phyloP scores from a whole-genome alignment of 2,329 filamentous ascomycete genomes.

The Scytalidium lignicola region DNA sequence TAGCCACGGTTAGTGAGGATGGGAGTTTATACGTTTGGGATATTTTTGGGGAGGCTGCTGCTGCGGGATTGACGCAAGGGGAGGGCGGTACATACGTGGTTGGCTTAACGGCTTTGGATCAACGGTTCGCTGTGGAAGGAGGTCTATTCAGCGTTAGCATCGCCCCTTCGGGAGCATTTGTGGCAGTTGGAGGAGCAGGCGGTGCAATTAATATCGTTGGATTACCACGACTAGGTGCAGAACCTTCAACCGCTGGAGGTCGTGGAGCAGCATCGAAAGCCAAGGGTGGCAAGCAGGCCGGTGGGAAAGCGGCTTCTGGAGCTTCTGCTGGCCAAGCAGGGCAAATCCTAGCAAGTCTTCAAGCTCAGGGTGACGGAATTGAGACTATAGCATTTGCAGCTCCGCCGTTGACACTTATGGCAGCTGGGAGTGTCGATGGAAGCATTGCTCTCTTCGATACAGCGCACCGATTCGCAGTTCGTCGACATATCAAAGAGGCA shows the following conservation, averaged over 20 bases:
- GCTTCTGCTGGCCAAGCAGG: constrained; percentile 49
- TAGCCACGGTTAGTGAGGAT: constrained; percentile 88
- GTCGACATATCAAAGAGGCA: constrained; percentile 73
- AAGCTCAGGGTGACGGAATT: constrained; percentile 73
- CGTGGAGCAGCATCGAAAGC: constrained; percentile 17
- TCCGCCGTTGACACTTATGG: constrained; percentile 47
- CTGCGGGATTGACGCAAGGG: constrained; percentile 51
- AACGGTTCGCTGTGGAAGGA: constrained; percentile 87
- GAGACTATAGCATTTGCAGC: constrained; percentile 69
- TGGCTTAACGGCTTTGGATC: constrained; percentile 72
- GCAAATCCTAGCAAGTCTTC: constrained; percentile 75
- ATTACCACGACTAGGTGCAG: constrained; percentile 56
- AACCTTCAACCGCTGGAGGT: constrained; percentile 18
- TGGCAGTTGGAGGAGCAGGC: constrained; percentile 82
- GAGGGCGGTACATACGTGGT: constrained; percentile 62
- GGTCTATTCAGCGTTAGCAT: constrained; percentile 85
- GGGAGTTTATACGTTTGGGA: constrained; percentile 89
- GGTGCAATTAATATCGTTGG: constrained; percentile 82
- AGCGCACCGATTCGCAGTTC: constrained; percentile 78
- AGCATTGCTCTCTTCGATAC: constrained; percentile 84
- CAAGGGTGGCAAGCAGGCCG: constrained; percentile 27
- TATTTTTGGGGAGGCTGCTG: constrained; percentile 27
- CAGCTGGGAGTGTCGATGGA: constrained; percentile 66
- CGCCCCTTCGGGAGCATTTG: constrained; percentile 71
- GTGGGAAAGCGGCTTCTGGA: constrained; percentile 31